phyloP scores from a whole-genome alignment of 495 filamentous ascomycete genomes.

The Penicillium verhagenii region DNA sequence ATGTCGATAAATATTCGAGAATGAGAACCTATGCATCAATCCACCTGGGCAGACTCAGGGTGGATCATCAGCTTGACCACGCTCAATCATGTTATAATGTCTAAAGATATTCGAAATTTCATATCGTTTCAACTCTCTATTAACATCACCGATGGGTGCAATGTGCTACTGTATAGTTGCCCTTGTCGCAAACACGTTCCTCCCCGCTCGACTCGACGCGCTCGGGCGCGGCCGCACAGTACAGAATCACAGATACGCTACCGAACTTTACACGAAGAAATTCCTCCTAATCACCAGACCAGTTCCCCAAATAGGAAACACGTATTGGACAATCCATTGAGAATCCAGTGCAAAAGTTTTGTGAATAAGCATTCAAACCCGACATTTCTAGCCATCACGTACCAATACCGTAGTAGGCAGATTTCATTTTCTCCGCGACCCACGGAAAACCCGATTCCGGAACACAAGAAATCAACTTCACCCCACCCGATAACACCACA shows the following conservation, averaged over 20 bases:
- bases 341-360: no score
- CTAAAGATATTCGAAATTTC: neutral
- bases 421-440: neutral
- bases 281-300: no score
- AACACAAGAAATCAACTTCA: no score
- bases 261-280: no score
- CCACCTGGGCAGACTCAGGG: neutral
- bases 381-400: neutral
- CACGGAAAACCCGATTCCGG: neutral
- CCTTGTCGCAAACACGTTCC: no score
- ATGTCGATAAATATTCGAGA: neutral
- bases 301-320: neutral
- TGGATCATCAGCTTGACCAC: neutral
- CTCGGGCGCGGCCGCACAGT: no score
- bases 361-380: no score
- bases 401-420: no score
- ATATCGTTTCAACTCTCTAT: neutral
- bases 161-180: neutral
- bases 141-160: neutral
- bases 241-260: no score
- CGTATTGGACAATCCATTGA: neutral
- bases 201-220: neutral
- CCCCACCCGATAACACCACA: neutral
- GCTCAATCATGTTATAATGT: neutral
- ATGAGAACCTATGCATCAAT: neutral